phyloP scores from a whole-genome alignment of 495 filamentous ascomycete genomes.

The Extremus antarcticus region DNA sequence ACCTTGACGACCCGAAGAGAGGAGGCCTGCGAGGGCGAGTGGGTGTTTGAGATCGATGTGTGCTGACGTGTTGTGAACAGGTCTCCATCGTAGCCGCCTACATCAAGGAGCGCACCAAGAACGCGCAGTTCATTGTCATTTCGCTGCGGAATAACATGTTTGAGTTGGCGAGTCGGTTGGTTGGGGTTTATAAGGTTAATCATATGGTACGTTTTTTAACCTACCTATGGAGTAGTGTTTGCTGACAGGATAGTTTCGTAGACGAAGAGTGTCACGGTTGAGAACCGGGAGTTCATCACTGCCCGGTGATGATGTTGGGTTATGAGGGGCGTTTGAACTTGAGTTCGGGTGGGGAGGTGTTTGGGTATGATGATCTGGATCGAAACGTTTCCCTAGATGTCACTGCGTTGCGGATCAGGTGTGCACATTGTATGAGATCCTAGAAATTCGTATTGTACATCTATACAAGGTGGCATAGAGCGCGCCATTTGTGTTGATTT shows the following conservation, averaged over 20 bases:
- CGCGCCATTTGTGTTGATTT: too few relatives aligned
- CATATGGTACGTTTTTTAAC: conserved; percentile 58
- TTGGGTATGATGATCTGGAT: too few relatives aligned
- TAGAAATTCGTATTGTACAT: too few relatives aligned
- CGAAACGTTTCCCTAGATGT: too few relatives aligned
- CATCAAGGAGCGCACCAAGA: conserved; percentile 98
- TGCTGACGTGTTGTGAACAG: conserved; percentile 35
- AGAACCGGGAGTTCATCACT: conserved; percentile 24
- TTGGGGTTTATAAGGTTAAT: conserved; percentile 98
- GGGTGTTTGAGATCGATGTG: not conserved
- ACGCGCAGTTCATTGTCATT: conserved; percentile 98
- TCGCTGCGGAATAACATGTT: conserved; percentile 99
- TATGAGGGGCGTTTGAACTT: too few relatives aligned
- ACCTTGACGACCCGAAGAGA: not conserved
- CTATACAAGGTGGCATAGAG: too few relatives aligned
- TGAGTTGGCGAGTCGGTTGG: conserved; percentile 82
- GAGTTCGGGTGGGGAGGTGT: too few relatives aligned
- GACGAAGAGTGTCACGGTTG: conserved; percentile 28
- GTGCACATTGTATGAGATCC: too few relatives aligned
- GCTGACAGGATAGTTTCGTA: conserved; percentile 1
- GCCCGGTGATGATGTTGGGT: conserved; percentile 10
- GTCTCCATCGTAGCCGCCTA: conserved; percentile 97
- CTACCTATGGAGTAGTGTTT: not conserved
- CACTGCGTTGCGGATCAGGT: too few relatives aligned
- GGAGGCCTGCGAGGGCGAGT: not conserved